phyloP scores from a whole-genome alignment of 2,329 filamentous ascomycete genomes.

The Mycocentrospora acerina region DNA sequence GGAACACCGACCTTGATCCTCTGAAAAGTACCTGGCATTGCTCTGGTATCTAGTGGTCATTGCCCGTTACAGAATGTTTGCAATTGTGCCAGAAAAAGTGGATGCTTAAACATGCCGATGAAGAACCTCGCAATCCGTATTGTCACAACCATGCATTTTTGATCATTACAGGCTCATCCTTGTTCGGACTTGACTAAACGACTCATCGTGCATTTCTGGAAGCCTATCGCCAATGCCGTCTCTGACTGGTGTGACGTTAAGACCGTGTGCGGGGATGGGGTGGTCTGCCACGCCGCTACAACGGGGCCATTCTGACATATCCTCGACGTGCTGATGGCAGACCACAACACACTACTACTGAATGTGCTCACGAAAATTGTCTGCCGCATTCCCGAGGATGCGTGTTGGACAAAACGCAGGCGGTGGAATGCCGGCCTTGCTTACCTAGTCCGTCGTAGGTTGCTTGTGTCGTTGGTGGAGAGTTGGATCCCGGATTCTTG shows the following conservation, averaged over 20 bases:
- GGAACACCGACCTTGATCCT: constrained; percentile 8
- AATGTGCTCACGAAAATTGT: constrained; percentile 13
- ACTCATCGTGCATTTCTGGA: too few species aligned
- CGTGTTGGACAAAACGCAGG: constrained; percentile 1
- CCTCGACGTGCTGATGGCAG: constrained; percentile 24
- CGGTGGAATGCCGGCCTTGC: constrained; percentile 2
- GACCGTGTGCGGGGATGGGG: constrained; percentile 24
- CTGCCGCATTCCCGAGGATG: constrained; percentile 1
- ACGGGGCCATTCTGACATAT: constrained; percentile 21
- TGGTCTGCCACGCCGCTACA: constrained; percentile 10
- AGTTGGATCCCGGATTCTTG: constrained; percentile 20
- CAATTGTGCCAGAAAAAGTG: constrained; percentile 11
- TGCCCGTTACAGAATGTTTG: constrained; percentile 16
- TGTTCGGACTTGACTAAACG: too few species aligned
- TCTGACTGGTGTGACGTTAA: constrained; percentile 30
- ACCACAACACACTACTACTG: constrained; percentile 18
- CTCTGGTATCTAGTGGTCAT: constrained; percentile 6
- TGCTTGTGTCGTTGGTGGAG: constrained; percentile 9
- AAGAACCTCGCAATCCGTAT: too few species aligned
- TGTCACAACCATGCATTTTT: too few species aligned
- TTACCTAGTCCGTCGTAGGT: too few species aligned
- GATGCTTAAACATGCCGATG: constrained; percentile 8
- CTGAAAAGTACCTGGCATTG: constrained; percentile 10
- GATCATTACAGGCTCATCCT: too few species aligned
- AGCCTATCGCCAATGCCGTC: constrained; percentile 15